A percentile compares a stretch with the other conserved stretches of the same genome.
Evolutionary conservation across 176 grass and related monocot species (phyloP).

Genomic region (Juncus effusus): DNA sequence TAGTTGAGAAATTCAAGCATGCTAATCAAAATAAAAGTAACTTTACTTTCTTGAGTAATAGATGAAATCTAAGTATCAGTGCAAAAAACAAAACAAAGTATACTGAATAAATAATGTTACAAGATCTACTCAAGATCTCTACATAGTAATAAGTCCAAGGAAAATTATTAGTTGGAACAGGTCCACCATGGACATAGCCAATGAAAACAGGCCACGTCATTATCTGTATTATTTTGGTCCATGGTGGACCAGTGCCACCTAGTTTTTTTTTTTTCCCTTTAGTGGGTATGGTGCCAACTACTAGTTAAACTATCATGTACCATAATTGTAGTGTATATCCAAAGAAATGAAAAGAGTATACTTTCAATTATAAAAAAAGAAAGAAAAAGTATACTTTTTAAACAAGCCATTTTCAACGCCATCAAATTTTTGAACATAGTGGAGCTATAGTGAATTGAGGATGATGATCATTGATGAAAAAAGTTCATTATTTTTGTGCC

Average conservation of each 20-base stretch:
- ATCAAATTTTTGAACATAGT: conserved; percentile 18
- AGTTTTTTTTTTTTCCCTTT: background rate
- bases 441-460: background rate
- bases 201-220: too few species aligned
- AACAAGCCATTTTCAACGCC: conserved; percentile 13
- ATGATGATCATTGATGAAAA: background rate
- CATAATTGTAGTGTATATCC: conserved; percentile 20
- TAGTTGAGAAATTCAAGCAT: conserved; percentile 1
- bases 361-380: conserved; percentile 1
- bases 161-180: too few species aligned
- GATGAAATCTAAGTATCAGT: conserved; percentile 16
- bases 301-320: conserved; percentile 9
- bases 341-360: conserved; percentile 9
- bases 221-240: too few species aligned
- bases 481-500: conserved; percentile 12
- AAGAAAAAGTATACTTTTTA: background rate
- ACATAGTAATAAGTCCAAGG: background rate
- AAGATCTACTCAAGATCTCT: conserved; percentile 13
- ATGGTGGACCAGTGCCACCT: too few species aligned
- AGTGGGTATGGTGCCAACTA: background rate
- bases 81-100: conserved; percentile 5
- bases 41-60: conserved; percentile 2
- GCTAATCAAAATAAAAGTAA: conserved; percentile 10
- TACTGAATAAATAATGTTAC: background rate
- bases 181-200: too few species aligned